phyloP scores from a whole-genome alignment of 2,329 filamentous ascomycete species.

The Helotiales sp. region DNA sequence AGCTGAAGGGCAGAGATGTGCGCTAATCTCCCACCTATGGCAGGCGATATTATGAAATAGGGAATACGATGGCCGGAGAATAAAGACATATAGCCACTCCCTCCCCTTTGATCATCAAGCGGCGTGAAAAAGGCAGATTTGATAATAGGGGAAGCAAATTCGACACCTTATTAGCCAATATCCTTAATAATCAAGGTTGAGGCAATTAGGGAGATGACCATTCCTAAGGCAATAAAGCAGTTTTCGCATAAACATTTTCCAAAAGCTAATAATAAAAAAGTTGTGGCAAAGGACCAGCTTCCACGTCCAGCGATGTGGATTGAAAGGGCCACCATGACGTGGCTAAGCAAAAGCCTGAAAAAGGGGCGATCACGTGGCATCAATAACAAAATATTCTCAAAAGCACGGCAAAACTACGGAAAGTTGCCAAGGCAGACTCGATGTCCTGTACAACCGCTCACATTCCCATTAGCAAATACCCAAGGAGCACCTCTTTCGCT shows the following conservation, averaged over 20 bases:
- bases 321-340: too few species aligned
- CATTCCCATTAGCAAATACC: too few species aligned
- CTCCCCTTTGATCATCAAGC: background rate
- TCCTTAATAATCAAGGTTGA: too few species aligned
- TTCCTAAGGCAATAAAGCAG: background rate
- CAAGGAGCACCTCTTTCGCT: too few species aligned
- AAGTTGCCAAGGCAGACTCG: too few species aligned
- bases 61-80: background rate
- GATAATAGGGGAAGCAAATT: background rate
- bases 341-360: too few species aligned
- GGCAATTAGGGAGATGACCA: background rate
- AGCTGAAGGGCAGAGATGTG: conserved; percentile 6
- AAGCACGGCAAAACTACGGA: too few species aligned
- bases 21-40: background rate
- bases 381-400: too few species aligned
- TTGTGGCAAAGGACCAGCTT: background rate
- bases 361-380: too few species aligned
- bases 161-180: background rate
- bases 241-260: background rate
- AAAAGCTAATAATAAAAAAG: background rate
- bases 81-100: background rate
- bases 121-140: background rate
- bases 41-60: background rate
- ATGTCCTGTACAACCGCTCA: too few species aligned
- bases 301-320: background rate